These are phyloP conservation scores for Camptophora hylomeconis DNA, from an alignment of 2,329 filamentous ascomycete species.

Conservation along the genomic window DNA sequence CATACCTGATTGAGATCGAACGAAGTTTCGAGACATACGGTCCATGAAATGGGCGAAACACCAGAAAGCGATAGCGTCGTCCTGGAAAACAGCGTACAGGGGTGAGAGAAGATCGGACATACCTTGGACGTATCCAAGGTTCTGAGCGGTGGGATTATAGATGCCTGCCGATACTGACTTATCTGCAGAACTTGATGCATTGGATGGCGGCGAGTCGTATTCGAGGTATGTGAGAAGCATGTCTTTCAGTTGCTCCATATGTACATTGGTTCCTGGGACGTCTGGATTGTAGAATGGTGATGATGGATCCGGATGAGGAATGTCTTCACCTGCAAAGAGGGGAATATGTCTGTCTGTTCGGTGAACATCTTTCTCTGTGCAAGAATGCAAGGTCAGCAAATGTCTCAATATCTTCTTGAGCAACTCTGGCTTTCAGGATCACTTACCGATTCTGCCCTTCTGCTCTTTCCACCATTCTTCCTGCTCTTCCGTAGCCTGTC, in stretches of 20 bases:
- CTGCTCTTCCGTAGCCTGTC: conserved; percentile 64
- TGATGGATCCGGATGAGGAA: conserved; percentile 87
- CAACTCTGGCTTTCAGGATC: conserved; percentile 3
- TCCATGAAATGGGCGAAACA: conserved; percentile 93
- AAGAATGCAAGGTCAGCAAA: conserved; percentile 32
- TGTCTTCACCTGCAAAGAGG: conserved; percentile 94
- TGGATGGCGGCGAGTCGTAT: conserved; percentile 49
- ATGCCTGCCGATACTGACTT: conserved; percentile 1
- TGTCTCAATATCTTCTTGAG: conserved; percentile 30
- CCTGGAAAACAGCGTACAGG: conserved; percentile 93
- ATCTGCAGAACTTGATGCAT: conserved; percentile 7
- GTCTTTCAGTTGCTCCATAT: conserved; percentile 97
- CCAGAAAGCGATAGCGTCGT: conserved; percentile 96
- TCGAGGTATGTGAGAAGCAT: conserved; percentile 98
- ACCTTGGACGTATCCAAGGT: conserved; percentile 92
- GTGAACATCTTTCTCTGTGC: conserved; percentile 85
- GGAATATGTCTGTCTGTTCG: conserved; percentile 87
- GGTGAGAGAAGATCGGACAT: conserved; percentile 96
- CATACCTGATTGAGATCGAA: conserved; percentile 95
- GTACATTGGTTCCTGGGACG: conserved; percentile 84
- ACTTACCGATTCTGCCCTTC: conserved; percentile 77
- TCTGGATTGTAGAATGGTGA: conserved; percentile 86
- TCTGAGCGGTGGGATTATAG: conserved; percentile 33
- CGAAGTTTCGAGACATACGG: conserved; percentile 92
- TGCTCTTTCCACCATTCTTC: conserved; percentile 97